Evolutionary conservation across 2,329 filamentous ascomycete species (phyloP).

Genomic region (Sarocladiaceae sp.): DNA sequence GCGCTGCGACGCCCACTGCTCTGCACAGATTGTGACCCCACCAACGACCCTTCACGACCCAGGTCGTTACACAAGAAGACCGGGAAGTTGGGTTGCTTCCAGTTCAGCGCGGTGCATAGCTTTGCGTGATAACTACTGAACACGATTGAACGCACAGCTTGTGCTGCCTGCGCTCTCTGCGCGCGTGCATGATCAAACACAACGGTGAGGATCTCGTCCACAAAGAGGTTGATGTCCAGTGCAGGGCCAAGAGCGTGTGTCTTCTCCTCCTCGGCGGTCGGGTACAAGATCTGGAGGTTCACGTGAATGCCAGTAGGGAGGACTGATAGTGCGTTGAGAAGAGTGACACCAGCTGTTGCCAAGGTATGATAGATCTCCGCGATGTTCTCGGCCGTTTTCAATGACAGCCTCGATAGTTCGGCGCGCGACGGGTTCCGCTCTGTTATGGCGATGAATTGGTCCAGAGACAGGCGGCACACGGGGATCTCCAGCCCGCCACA

Average conservation of each 20-base stretch:
- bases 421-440: slow-evolving; percentile 35
- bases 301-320: slow-evolving; percentile 79
- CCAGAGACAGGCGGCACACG: slow-evolving; percentile 71
- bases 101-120: slow-evolving; percentile 91
- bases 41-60: slow-evolving; percentile 52
- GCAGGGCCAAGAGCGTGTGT: slow-evolving; percentile 66
- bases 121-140: slow-evolving; percentile 91
- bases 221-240: slow-evolving; percentile 79
- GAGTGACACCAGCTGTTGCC: slow-evolving; percentile 70
- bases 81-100: slow-evolving; percentile 99
- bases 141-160: slow-evolving; percentile 79
- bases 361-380: slow-evolving; percentile 68
- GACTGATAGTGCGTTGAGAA: slow-evolving; percentile 70
- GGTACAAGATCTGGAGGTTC: slow-evolving; percentile 90
- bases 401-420: slow-evolving; percentile 38
- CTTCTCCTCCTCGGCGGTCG: slow-evolving; percentile 69
- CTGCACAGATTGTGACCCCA: slow-evolving; percentile 31
- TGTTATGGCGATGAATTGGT: slow-evolving; percentile 61
- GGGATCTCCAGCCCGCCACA: slow-evolving; percentile 77
- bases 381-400: slow-evolving; percentile 49
- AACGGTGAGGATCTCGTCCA: slow-evolving; percentile 75
- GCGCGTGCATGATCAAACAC: slow-evolving; percentile 88
- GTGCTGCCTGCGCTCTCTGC: slow-evolving; percentile 57
- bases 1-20: slow-evolving; percentile 68
- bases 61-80: slow-evolving; percentile 94